These are phyloP conservation scores for Fusarium staphyleae DNA, from an alignment of 2,329 filamentous ascomycete genomes.

Conservation along the genomic window DNA sequence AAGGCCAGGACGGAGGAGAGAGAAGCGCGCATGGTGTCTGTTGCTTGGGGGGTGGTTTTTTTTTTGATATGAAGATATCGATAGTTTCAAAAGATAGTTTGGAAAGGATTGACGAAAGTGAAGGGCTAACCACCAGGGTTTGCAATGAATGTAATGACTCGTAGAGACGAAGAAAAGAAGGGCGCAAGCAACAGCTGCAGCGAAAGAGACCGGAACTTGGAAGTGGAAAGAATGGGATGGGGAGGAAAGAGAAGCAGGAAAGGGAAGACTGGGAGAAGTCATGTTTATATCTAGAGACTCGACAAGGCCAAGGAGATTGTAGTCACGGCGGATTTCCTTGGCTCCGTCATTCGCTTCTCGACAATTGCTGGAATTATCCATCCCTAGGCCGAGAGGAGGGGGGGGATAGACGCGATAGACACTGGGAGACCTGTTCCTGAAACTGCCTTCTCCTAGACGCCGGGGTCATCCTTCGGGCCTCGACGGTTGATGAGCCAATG, in stretches of 20 bases:
- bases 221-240: slow-evolving; percentile 40
- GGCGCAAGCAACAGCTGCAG: slow-evolving; percentile 42
- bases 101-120: not conserved
- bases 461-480: slow-evolving; percentile 9
- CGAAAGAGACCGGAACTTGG: slow-evolving; percentile 27
- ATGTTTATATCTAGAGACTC: slow-evolving; percentile 22
- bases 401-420: slow-evolving; percentile 13
- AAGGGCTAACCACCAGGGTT: slow-evolving; percentile 38
- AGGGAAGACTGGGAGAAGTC: not conserved
- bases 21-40: slow-evolving; percentile 40
- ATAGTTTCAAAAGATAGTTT: slow-evolving; percentile 10
- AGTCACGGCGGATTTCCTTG: slow-evolving; percentile 7
- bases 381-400: slow-evolving; percentile 1
- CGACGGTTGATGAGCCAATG: slow-evolving; percentile 2
- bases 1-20: slow-evolving; percentile 38
- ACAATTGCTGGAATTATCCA: slow-evolving; percentile 38
- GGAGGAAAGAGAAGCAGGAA: slow-evolving; percentile 4
- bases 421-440: slow-evolving; percentile 25
- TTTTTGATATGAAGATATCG: too few relatives aligned
- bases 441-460: slow-evolving; percentile 31
- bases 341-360: not conserved
- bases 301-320: not conserved
- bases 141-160: slow-evolving; percentile 41
- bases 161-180: slow-evolving; percentile 38
- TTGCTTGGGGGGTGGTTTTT: slow-evolving; percentile 3